Conservation (phyloP, 2,329 filamentous ascomycete species). For the Dissoconium aciculare region DNA sequence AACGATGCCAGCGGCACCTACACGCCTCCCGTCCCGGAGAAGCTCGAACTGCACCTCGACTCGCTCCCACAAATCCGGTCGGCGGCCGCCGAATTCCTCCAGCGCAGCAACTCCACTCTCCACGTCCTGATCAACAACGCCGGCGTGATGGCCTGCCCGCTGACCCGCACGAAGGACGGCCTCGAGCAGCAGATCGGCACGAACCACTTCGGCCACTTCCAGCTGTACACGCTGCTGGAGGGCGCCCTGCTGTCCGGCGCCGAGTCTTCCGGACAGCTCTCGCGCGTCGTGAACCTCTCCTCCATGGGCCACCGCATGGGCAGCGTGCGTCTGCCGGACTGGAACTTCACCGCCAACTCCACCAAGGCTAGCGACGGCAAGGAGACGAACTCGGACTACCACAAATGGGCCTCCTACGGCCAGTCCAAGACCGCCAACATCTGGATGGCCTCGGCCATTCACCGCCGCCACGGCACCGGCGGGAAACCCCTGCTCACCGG, state of each 20-base stretch:
- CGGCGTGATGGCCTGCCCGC: conserved; percentile 29
- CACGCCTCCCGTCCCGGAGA: conserved; percentile 10
- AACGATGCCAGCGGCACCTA: too few relatives aligned
- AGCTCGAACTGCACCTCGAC: conserved; percentile 20
- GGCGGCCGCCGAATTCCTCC: conserved; percentile 22
- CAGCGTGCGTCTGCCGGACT: conserved; percentile 26
- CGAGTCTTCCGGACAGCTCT: conserved; percentile 27
- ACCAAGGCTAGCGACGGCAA: conserved; percentile 10
- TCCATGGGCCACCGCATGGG: conserved; percentile 30
- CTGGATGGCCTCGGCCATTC: conserved; percentile 37
- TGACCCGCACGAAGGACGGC: conserved; percentile 25
- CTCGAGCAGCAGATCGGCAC: conserved; percentile 38
- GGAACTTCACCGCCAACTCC: conserved; percentile 21
- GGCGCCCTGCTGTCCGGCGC: conserved; percentile 27
- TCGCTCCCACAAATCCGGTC: conserved; percentile 22
- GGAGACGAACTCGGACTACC: conserved; percentile 18
- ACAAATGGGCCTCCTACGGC: conserved; percentile 29
- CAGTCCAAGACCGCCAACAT: conserved; percentile 39
- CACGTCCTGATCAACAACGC: conserved; percentile 23
- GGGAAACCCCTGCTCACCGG: conserved; percentile 29
- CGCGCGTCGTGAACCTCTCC: conserved; percentile 34
- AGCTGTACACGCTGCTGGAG: conserved; percentile 38
- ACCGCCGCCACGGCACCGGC: conserved; percentile 33
- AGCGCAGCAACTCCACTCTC: conserved; percentile 21
- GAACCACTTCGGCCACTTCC: conserved; percentile 38